Base-by-base conservation (phyloP, 805 yeast genomes). In the Barnettozyma botsteinii region DNA sequence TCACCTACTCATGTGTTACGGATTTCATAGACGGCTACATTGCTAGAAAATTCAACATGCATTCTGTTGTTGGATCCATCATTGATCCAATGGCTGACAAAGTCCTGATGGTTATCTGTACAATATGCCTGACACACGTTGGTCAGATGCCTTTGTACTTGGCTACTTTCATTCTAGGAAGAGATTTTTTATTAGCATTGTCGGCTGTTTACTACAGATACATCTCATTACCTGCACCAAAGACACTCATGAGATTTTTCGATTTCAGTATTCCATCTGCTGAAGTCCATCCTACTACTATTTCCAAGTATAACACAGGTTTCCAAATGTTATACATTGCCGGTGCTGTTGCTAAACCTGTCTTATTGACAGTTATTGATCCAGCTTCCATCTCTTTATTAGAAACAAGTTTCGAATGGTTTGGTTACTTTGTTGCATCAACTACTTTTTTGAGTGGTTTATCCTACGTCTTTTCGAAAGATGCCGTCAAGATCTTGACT, bases 81-180 rank as follows among this genome's bases (percentile, higher is more conserved):
- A 67, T 94, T 25, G 99, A 93, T 55, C 99, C 99, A 0, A 70
- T 87, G 65, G 99, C 98, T 0, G 99, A 93, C 58, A 93, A 93
- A 58, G 67, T 84, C 13, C 68, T 93, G 34, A 88, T 93, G 96
- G 73, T 91, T 17, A 77, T 85, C 0, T 77, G 95, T 37, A 89
- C 98, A 0, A 69, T 80, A 0, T 78, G 95, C 38, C 63, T 93
- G 42, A 79, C 91, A 0, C 72, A 79, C 49, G 65, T 80, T 11
- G 71, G 79, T 36, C 68, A 73, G 15, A 81, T 93, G 53, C 98
- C 98, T 0, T 53, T 74, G 27, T 75, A 72, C 56, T 67, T 76
- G 18, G 94, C 91, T 0, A 57, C 65, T 0, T 49, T 87, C 15
- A 87, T 93, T 21, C 67, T 93, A 15, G 97, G 97, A 0, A 72